phyloP scores from a whole-genome alignment of 257 asterid genomes.

The Nyctanthes arbortristis region DNA sequence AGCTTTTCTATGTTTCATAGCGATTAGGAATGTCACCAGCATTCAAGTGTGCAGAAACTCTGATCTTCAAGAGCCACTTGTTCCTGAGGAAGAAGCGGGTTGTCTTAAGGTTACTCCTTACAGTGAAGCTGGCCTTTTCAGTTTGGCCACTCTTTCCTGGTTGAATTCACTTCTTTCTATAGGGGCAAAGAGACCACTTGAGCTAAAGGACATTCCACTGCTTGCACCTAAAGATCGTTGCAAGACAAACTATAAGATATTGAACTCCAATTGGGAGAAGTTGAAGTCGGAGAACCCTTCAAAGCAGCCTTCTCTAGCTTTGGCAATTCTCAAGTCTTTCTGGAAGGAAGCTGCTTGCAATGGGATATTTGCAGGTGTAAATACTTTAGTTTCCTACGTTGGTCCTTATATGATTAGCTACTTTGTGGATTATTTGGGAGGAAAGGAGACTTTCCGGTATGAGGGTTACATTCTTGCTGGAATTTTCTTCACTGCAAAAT shows the following conservation, averaged over 20 bases:
- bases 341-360: conserved; percentile 71
- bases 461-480: conserved; percentile 76
- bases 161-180: conserved; percentile 85
- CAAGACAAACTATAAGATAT: conserved; percentile 41
- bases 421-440: conserved; percentile 67
- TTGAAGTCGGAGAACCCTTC: conserved; percentile 40
- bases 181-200: conserved; percentile 94
- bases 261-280: conserved; percentile 50
- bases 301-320: conserved; percentile 43
- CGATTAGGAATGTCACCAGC: conserved; percentile 68
- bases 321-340: conserved; percentile 57
- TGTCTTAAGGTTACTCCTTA: conserved; percentile 91
- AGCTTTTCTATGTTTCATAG: conserved; percentile 68
- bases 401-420: conserved; percentile 76
- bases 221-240: conserved; percentile 49
- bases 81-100: conserved; percentile 82
- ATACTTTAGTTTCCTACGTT: conserved; percentile 69
- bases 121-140: conserved; percentile 79
- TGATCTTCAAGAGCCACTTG: conserved; percentile 63
- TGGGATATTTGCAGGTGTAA: conserved; percentile 62
- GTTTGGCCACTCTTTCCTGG: conserved; percentile 93
- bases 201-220: conserved; percentile 68
- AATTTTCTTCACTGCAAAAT: conserved; percentile 60
- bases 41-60: conserved; percentile 56
- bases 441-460: conserved; percentile 50